Percentiles rank a stretch among this genome's conserved stretches.
phyloP scores from a whole-genome alignment of 306 rosid species.

The Calophaca sinica region DNA sequence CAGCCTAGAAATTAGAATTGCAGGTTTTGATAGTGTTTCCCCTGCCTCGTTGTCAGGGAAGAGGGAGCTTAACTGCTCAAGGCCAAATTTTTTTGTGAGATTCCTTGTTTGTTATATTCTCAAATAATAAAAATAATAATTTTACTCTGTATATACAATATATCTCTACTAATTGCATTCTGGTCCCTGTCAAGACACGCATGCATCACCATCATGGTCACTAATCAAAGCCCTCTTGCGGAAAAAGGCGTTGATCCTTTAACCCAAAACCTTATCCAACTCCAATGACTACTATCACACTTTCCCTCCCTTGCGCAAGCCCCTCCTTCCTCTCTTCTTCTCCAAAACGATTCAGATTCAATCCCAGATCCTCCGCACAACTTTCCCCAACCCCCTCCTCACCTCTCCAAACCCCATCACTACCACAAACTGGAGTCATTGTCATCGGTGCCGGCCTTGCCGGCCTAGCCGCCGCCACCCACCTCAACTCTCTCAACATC shows the following conservation, averaged over 20 bases:
- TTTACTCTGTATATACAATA: too few species aligned
- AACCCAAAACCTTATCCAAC: constrained; percentile 58
- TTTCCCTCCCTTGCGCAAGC: constrained; percentile 46
- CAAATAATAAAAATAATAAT: too few species aligned
- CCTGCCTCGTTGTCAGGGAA: neutral
- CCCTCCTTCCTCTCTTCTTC: constrained; percentile 40
- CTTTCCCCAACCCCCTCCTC: constrained; percentile 42
- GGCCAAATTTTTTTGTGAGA: neutral
- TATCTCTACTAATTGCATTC: neutral
- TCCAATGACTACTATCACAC: constrained; percentile 53
- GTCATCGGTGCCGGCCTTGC: constrained; percentile 89
- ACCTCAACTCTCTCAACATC: constrained; percentile 68
- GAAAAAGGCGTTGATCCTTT: neutral
- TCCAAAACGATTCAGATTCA: constrained; percentile 52
- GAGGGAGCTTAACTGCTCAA: neutral
- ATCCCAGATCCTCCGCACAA: constrained; percentile 51
- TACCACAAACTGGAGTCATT: constrained; percentile 55
- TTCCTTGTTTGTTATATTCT: too few species aligned
- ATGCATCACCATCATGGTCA: constrained; percentile 19
- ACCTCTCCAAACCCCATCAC: constrained; percentile 41
- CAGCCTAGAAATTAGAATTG: neutral
- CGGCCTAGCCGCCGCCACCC: constrained; percentile 82
- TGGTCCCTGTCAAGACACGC: constrained; percentile 24
- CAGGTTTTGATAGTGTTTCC: constrained; percentile 5
- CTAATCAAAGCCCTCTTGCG: neutral